A percentile compares a stretch with the other conserved stretches of the same genome.
These are phyloP conservation scores for Macaranga tanarius DNA, from an alignment of 441 rosid genomes.

Conservation along the genomic window DNA sequence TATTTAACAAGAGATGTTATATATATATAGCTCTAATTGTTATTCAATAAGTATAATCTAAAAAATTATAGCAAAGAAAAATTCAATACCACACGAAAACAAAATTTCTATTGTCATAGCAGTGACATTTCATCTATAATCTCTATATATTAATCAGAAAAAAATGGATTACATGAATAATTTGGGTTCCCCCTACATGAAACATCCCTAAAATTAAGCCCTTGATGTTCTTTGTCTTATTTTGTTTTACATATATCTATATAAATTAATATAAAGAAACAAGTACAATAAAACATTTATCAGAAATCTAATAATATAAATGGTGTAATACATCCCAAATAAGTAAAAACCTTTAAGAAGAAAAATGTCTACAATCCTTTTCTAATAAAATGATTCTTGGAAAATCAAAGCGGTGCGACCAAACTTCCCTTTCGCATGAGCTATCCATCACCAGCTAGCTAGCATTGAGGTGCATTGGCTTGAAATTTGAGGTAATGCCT, in stretches of 20 bases:
- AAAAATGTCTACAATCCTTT: too few species aligned
- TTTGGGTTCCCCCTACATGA: slow-evolving; percentile 24
- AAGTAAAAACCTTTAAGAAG: too few species aligned
- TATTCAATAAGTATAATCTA: too few species aligned
- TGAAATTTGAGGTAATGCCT: not conserved
- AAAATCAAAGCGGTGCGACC: not conserved
- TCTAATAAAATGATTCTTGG: not conserved
- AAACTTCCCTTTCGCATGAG: slow-evolving; percentile 13
- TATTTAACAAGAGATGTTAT: too few species aligned
- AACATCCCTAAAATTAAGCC: slow-evolving; percentile 15
- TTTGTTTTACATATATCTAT: not conserved
- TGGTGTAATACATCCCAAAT: too few species aligned
- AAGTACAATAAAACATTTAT: too few species aligned
- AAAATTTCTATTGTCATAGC: slow-evolving; percentile 19
- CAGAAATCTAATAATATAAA: too few species aligned
- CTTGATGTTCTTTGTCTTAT: slow-evolving; percentile 18
- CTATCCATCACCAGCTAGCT: not conserved
- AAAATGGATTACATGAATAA: not conserved
- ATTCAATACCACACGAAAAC: slow-evolving; percentile 5
- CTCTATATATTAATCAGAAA: not conserved
- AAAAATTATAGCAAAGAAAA: too few species aligned
- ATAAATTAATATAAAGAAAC: too few species aligned
- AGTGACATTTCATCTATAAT: slow-evolving; percentile 34
- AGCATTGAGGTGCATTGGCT: not conserved
- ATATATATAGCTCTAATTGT: too few species aligned